phyloP scores from a whole-genome alignment of 2,329 filamentous ascomycete species.

The Trichoderma sp. region DNA sequence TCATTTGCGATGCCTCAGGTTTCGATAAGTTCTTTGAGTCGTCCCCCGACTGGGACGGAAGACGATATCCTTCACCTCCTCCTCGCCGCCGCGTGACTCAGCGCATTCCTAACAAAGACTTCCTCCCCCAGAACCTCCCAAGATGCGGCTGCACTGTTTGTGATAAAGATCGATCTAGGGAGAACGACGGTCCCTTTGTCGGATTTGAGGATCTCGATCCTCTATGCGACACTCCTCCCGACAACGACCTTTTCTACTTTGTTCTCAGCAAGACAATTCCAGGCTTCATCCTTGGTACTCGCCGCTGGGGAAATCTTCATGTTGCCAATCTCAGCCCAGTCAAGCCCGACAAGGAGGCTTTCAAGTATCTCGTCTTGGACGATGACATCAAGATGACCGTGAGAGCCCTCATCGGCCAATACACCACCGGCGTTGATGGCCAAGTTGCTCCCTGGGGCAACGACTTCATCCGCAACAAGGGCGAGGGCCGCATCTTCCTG shows the following conservation, averaged over 20 bases:
- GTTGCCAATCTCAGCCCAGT: slow-evolving; percentile 40
- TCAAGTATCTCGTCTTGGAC: slow-evolving; percentile 50
- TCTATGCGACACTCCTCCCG: slow-evolving; percentile 34
- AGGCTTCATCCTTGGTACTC: slow-evolving; percentile 45
- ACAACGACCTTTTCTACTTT: slow-evolving; percentile 44
- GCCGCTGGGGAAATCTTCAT: slow-evolving; percentile 45
- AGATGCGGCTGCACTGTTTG: slow-evolving; percentile 44
- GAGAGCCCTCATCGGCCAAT: slow-evolving; percentile 47
- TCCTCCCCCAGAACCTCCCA: slow-evolving; percentile 41
- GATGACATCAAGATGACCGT: slow-evolving; percentile 48
- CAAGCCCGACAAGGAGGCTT: slow-evolving; percentile 45
- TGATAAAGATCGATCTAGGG: slow-evolving; percentile 22
- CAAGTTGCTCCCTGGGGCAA: slow-evolving; percentile 43
- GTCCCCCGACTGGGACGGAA: slow-evolving; percentile 26
- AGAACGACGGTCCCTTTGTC: slow-evolving; percentile 34
- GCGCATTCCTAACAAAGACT: slow-evolving; percentile 28
- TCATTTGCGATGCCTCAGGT: slow-evolving; percentile 44
- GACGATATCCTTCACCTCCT: slow-evolving; percentile 7
- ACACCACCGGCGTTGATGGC: slow-evolving; percentile 38
- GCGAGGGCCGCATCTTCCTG: slow-evolving; percentile 49
- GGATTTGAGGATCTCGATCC: slow-evolving; percentile 43
- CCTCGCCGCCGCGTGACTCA: slow-evolving; percentile 10
- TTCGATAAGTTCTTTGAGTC: slow-evolving; percentile 36
- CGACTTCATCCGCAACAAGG: slow-evolving; percentile 51
- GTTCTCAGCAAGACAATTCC: slow-evolving; percentile 44